Percentiles rank a stretch among this genome's conserved stretches.
These are phyloP conservation scores for Scutellaria galericulata DNA, from an alignment of 257 asterid species.

Conservation along the genomic window DNA sequence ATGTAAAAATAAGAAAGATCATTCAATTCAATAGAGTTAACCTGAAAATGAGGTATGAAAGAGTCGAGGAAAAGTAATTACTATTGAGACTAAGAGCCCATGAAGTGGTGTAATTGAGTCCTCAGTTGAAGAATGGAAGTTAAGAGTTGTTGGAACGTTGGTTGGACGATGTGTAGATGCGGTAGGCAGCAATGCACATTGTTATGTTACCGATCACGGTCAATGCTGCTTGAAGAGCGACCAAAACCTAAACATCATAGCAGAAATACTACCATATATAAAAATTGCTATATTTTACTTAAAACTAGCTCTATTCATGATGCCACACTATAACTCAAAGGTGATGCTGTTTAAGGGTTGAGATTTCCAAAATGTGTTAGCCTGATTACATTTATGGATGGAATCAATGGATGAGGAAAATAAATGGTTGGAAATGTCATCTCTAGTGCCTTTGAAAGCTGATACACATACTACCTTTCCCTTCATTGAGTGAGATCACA, in stretches of 20 bases:
- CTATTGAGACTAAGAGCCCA: constrained; percentile 18
- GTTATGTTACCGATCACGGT: constrained; percentile 85
- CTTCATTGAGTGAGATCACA: background rate
- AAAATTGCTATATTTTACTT: too few species aligned
- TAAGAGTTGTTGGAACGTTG: constrained; percentile 55
- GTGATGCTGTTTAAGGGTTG: background rate
- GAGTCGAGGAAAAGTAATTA: constrained; percentile 29
- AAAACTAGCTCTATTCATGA: background rate
- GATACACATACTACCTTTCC: background rate
- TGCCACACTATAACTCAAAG: background rate
- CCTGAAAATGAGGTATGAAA: background rate
- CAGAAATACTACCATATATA: background rate
- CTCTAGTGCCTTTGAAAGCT: background rate
- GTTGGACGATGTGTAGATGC: constrained; percentile 65
- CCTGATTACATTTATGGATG: background rate
- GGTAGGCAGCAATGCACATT: constrained; percentile 95
- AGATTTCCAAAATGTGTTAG: background rate
- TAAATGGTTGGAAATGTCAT: background rate
- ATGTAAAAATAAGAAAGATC: too few species aligned
- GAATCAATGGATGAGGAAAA: background rate
- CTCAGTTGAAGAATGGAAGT: constrained; percentile 15
- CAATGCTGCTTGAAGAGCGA: constrained; percentile 95
- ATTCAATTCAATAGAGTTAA: too few species aligned
- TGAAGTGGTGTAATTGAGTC: constrained; percentile 9
- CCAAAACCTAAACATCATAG: constrained; percentile 62